phyloP scores from a whole-genome alignment of 1,284 basidiomycete species.

The Phellopilus nigrolimitatus region DNA sequence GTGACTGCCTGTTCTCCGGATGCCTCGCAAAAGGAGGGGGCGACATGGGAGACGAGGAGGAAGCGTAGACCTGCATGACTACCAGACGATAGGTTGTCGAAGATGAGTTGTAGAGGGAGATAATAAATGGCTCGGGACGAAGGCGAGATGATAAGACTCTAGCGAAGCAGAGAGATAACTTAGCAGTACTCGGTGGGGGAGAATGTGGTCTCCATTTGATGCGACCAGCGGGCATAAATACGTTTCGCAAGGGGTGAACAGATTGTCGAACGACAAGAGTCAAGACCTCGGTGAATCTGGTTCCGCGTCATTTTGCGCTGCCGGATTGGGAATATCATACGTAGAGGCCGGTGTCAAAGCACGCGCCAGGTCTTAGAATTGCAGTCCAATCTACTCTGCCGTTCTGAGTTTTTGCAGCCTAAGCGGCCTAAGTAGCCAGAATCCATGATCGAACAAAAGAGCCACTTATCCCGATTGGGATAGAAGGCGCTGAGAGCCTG shows the following conservation, averaged over 20 bases:
- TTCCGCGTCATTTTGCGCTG: neutral
- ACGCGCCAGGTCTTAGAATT: neutral
- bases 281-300: constrained; percentile 1
- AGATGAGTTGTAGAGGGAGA: neutral
- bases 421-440: neutral
- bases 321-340: neutral
- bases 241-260: neutral
- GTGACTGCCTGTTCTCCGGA: constrained; percentile 17
- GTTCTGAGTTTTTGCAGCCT: neutral
- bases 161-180: neutral
- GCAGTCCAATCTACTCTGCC: constrained; percentile 9
- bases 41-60: constrained; percentile 3
- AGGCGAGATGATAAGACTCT: neutral
- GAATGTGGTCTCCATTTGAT: constrained; percentile 2
- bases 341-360: neutral
- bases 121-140: neutral
- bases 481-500: constrained; percentile 10
- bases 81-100: neutral
- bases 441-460: constrained; percentile 18
- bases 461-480: constrained; percentile 6
- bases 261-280: constrained; percentile 15
- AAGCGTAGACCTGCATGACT: constrained; percentile 7
- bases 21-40: constrained; percentile 2
- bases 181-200: neutral
- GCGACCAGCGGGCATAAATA: constrained; percentile 7